phyloP scores from a whole-genome alignment of 225 moss, liverwort and hornwort species.

The Polytrichum formosum region DNA sequence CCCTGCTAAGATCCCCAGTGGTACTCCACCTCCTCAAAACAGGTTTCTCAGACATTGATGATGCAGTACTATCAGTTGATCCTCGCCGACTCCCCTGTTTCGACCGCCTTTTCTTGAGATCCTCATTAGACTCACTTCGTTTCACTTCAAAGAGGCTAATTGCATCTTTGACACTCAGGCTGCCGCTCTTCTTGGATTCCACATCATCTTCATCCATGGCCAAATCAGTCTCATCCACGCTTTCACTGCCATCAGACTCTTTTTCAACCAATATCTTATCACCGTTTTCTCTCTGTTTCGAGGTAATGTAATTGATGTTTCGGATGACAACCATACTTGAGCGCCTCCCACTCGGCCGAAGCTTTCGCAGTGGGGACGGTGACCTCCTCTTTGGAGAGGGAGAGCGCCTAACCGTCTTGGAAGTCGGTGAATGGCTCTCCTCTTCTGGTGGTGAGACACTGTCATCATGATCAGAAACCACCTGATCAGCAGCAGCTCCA shows the following conservation, averaged over 20 bases:
- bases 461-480: constrained; percentile 6
- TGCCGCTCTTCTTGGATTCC: not conserved
- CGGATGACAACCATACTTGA: constrained; percentile 13
- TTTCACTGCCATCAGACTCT: constrained; percentile 8
- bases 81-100: constrained; percentile 9
- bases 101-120: not conserved
- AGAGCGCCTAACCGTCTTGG: constrained; percentile 11
- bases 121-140: constrained; percentile 3
- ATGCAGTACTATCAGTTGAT: constrained; percentile 6
- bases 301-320: constrained; percentile 14
- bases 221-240: constrained; percentile 4
- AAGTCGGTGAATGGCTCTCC: constrained; percentile 7
- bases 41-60: constrained; percentile 9
- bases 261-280: constrained; percentile 2
- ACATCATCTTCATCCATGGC: constrained; percentile 11
- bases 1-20: constrained; percentile 6
- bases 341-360: constrained; percentile 1
- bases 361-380: constrained; percentile 11
- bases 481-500: not conserved
- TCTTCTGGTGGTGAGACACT: constrained; percentile 3
- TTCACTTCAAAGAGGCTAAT: constrained; percentile 17
- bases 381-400: constrained; percentile 14
- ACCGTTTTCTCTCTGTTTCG: constrained; percentile 4
- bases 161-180: constrained; percentile 14
- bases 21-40: constrained; percentile 19